Percentiles rank a stretch among this genome's conserved stretches.
Evolutionary conservation across 208 protist genomes (phyloP).

Genomic region (Angomonas desouzai): DNA sequence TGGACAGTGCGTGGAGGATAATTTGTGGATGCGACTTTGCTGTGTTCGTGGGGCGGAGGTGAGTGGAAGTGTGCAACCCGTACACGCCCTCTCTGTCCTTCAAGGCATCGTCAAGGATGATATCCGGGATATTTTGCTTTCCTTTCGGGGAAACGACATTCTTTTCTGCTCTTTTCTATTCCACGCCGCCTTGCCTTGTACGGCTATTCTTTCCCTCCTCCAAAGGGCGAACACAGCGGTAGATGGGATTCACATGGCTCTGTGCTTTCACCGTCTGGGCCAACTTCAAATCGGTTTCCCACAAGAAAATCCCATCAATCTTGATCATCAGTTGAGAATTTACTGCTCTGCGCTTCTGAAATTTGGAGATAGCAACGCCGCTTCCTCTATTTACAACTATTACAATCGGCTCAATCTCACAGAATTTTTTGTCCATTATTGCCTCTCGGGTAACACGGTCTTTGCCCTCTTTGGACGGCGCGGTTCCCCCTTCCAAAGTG

Average conservation of each 20-base stretch:
- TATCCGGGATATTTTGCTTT: neutral
- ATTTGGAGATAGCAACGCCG: neutral
- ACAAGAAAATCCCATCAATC: constrained; percentile 5
- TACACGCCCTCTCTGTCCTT: neutral
- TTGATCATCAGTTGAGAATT: neutral
- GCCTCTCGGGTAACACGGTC: neutral
- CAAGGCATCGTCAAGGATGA: neutral
- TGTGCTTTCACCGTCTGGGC: neutral
- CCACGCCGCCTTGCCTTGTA: constrained; percentile 3
- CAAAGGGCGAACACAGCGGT: neutral
- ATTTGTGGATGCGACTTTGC: constrained; percentile 6
- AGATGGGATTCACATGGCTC: neutral
- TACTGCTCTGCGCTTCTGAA: constrained; percentile 4
- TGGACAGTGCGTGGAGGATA: constrained; percentile 3
- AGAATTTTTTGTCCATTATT: constrained; percentile 1
- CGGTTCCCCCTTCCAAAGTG: neutral
- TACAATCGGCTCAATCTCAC: neutral
- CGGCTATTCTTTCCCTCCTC: neutral
- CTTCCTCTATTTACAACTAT: constrained; percentile 4
- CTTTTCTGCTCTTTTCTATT: constrained; percentile 5
- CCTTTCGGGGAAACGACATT: constrained; percentile 1
- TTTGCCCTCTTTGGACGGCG: neutral
- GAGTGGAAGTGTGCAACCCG: neutral
- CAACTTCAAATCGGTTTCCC: neutral
- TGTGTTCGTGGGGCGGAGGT: neutral